Evolutionary conservation across 1,284 basidiomycete species (phyloP), one percentile per base, ranked within the genome.

Genomic region (Phlebopus sp.): DNA sequence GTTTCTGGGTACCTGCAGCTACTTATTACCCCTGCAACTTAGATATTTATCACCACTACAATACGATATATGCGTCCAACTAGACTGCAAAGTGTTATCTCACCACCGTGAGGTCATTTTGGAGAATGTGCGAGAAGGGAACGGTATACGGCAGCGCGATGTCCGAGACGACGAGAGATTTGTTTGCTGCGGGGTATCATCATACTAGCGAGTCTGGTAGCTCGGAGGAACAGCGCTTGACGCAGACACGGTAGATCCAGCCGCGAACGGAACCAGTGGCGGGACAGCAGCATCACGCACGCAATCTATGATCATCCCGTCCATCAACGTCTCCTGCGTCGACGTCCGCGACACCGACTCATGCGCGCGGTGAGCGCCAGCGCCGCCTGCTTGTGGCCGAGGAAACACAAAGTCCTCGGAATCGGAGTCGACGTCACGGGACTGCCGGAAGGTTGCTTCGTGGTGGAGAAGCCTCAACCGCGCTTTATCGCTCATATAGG

Each of bases 401-500:
- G 14, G 31, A 2, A 45, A 31, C 17, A 39, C 42, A 37, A 41
- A 40, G 5, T 27, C 42, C 4, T 30, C 44, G 3, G 44, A 35
- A 18, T 29, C 18, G 14, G 3, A 18, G 1, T 42, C 31, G 37
- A 14, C 21, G 29, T 14, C 15, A 14, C 5, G n/a, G 1, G 35
- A 21, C 15, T 19, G 43, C 29, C 18, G 10, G 15, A 36, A 10
- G 13, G 18, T n/a, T n/a, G 29, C 15, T 23, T 38, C 19, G 42
- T 4, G 25, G 18, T 37, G n/a, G 4, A 14, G 29, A 13, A 38
- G n/a, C 19, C 30, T 44, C 31, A 29, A 14, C 15, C 34, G 47
- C 37, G 6, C 14, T 43, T 57, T 55, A 10, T 43, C 25, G 18
- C 39, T 17, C 23, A 15, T 11, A 27, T 32, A n/a, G 3, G 30